These are phyloP conservation scores for Salvia sclarea DNA, from an alignment of 305 asterid genomes.

Conservation along the genomic window DNA sequence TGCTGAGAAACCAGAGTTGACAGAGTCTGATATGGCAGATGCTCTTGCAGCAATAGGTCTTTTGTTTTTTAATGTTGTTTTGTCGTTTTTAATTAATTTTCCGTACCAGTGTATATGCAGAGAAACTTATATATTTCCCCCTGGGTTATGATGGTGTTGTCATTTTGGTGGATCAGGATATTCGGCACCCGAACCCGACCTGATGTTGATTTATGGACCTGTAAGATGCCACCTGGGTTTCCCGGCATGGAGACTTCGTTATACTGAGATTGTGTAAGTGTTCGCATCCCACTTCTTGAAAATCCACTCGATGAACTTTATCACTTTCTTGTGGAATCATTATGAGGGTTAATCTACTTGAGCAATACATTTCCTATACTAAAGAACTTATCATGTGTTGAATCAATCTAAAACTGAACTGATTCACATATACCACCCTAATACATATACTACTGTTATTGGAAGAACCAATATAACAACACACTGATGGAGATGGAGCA, in stretches of 20 bases:
- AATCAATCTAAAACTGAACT: conserved; percentile 10
- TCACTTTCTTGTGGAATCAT: not conserved
- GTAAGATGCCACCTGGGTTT: conserved; percentile 93
- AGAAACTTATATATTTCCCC: conserved; percentile 6
- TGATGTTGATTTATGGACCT: conserved; percentile 85
- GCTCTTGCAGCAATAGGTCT: conserved; percentile 76
- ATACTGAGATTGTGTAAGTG: conserved; percentile 93
- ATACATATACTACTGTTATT: not conserved
- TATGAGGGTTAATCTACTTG: conserved; percentile 4
- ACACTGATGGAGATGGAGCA: not conserved
- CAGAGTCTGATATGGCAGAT: conserved; percentile 73
- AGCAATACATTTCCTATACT: conserved; percentile 1
- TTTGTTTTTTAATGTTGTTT: conserved; percentile 24
- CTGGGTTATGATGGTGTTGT: not conserved
- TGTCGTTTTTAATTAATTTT: not conserved
- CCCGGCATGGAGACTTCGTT: conserved; percentile 97
- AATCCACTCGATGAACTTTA: not conserved
- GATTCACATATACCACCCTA: not conserved
- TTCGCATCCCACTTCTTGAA: conserved; percentile 15
- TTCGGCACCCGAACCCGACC: conserved; percentile 70
- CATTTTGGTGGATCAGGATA: conserved; percentile 55
- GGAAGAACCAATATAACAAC: conserved; percentile 1
- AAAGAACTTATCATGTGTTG: conserved; percentile 21
- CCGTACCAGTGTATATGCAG: not conserved
- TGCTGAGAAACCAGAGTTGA: conserved; percentile 49